A percentile compares a stretch with the other conserved stretches of the same genome.
phyloP scores from a whole-genome alignment of 106 monocot genomes.

The Dioscorea alata region DNA sequence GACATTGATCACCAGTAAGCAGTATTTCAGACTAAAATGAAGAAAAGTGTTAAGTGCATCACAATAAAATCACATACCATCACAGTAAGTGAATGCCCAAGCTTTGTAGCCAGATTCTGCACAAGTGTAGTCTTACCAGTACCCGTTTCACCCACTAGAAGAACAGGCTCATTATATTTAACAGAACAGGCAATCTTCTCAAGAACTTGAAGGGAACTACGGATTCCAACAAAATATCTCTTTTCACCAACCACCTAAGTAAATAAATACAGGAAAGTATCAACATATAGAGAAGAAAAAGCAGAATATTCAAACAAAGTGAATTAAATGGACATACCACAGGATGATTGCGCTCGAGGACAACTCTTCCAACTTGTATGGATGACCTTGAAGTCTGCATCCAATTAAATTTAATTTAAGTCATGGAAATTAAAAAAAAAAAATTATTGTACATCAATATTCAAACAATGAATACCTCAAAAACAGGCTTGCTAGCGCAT shows the following conservation, averaged over 20 bases:
- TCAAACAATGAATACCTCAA: slow-evolving; percentile 43
- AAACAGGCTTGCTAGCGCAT: slow-evolving; percentile 42
- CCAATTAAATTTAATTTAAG: slow-evolving; percentile 1
- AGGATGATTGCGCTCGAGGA: slow-evolving; percentile 20
- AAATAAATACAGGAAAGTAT: neutral
- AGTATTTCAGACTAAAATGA: neutral
- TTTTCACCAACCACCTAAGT: slow-evolving; percentile 26
- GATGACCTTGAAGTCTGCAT: slow-evolving; percentile 29
- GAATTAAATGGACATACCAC: slow-evolving; percentile 16
- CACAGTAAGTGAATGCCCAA: slow-evolving; percentile 61
- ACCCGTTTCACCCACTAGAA: slow-evolving; percentile 97
- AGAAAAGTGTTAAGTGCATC: neutral
- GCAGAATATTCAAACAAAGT: too few species aligned
- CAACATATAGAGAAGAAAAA: neutral
- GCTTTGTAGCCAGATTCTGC: slow-evolving; percentile 80
- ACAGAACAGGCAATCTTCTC: slow-evolving; percentile 86
- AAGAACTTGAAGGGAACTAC: slow-evolving; percentile 53
- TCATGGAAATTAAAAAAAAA: neutral
- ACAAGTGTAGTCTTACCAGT: slow-evolving; percentile 97
- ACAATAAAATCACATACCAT: slow-evolving; percentile 37
- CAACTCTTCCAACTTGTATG: slow-evolving; percentile 68
- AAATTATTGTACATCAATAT: slow-evolving; percentile 1
- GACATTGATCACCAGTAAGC: slow-evolving; percentile 3
- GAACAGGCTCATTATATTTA: slow-evolving; percentile 78
- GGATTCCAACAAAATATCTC: slow-evolving; percentile 57